A percentile compares a stretch with the other conserved stretches of the same genome.
These are phyloP conservation scores for Gnetum montanum DNA, from an alignment of 75 land plant species.

Conservation along the genomic window DNA sequence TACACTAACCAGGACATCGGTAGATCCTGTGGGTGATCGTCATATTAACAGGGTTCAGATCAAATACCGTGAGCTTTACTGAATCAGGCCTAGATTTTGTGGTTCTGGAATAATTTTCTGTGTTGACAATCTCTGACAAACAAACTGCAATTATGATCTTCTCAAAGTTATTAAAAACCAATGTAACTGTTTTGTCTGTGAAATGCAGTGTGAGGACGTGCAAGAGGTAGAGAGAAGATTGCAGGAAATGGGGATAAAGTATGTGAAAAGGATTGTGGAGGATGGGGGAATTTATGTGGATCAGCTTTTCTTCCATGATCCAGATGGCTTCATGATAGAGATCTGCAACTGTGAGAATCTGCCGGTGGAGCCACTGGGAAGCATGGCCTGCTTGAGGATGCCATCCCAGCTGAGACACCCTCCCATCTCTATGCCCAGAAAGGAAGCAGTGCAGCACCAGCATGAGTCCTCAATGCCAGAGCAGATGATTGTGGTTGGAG, in stretches of 20 bases:
- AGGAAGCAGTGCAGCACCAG: background rate
- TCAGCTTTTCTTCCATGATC: conserved; percentile 24
- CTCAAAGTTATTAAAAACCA: too few relatives aligned
- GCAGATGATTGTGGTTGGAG: background rate
- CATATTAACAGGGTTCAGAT: too few relatives aligned
- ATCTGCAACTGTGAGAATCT: conserved; percentile 23
- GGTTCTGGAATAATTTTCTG: too few relatives aligned
- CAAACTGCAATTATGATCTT: too few relatives aligned
- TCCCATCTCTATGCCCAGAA: background rate
- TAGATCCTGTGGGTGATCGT: too few relatives aligned
- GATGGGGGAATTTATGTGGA: conserved; percentile 17
- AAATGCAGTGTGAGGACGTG: background rate
- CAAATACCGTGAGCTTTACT: too few relatives aligned
- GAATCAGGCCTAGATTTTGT: too few relatives aligned
- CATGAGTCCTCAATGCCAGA: background rate
- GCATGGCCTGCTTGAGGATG: background rate
- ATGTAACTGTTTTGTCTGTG: background rate
- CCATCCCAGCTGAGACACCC: background rate
- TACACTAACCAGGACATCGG: too few relatives aligned
- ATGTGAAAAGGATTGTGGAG: conserved; percentile 5
- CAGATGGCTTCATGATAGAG: conserved; percentile 29
- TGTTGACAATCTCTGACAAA: too few relatives aligned
- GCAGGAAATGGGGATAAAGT: conserved; percentile 11
- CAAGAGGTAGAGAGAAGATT: conserved; percentile 3
- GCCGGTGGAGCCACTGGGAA: conserved; percentile 7